These are phyloP conservation scores for Fusarium cyanostomum DNA, from an alignment of 2,329 filamentous ascomycete genomes.

Conservation along the genomic window DNA sequence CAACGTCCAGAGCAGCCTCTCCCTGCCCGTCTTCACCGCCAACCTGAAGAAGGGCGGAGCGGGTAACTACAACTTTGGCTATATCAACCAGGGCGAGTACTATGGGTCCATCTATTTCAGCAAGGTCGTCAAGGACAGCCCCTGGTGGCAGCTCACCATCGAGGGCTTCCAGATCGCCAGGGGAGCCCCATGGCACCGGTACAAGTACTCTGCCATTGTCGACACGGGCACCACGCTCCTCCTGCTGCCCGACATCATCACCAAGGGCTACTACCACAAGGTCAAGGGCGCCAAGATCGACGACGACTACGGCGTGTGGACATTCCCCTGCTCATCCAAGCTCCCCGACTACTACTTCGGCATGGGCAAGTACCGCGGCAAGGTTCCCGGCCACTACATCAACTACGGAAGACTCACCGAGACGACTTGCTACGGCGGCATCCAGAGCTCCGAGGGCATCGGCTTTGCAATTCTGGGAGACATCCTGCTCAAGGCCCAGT, in stretches of 20 bases:
- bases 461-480: conserved; percentile 54
- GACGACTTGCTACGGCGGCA: conserved; percentile 49
- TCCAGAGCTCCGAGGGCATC: conserved; percentile 50
- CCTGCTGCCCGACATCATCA: conserved; percentile 63
- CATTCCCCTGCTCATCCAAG: conserved; percentile 63
- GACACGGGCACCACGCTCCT: conserved; percentile 78
- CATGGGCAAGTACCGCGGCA: conserved; percentile 48
- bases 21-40: conserved; percentile 50
- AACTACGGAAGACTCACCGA: conserved; percentile 47
- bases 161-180: conserved; percentile 64
- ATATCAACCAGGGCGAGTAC: conserved; percentile 66
- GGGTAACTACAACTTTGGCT: conserved; percentile 54
- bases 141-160: conserved; percentile 71
- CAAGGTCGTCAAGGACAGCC: conserved; percentile 59
- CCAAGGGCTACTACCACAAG: conserved; percentile 67
- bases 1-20: conserved; percentile 45
- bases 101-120: conserved; percentile 66
- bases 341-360: conserved; percentile 56
- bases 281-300: conserved; percentile 61
- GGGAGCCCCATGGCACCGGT: conserved; percentile 17
- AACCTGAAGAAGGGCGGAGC: conserved; percentile 46
- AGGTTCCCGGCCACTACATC: conserved; percentile 51
- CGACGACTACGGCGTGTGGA: conserved; percentile 61
- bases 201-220: conserved; percentile 64
- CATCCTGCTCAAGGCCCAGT: conserved; percentile 56